These are phyloP conservation scores for Pseudopithomyces chartarum DNA, from an alignment of 2,329 filamentous ascomycete species.

Conservation along the genomic window DNA sequence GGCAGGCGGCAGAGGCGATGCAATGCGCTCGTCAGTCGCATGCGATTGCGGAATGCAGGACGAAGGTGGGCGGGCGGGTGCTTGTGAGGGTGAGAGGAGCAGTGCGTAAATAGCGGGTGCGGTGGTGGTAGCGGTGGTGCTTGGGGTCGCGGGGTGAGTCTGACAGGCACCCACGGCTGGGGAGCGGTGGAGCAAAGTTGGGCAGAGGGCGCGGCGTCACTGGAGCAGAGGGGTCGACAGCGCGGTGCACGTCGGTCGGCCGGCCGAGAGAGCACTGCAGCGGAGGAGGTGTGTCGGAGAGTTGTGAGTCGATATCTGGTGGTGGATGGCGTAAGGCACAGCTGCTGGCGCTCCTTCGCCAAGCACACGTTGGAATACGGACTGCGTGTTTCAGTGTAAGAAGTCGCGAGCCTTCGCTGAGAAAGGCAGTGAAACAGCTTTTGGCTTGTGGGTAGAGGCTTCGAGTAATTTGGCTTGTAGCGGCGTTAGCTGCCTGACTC, in stretches of 20 bases:
- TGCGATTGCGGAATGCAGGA: neutral
- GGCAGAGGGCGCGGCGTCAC: neutral
- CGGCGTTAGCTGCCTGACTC: neutral
- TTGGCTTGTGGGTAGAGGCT: neutral
- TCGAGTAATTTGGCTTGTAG: neutral
- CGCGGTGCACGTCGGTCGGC: neutral
- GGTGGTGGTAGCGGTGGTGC: neutral
- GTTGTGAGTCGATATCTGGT: neutral
- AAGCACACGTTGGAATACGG: conserved; percentile 2
- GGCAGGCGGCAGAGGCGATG: neutral
- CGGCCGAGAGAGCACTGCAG: neutral
- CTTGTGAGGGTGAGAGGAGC: neutral
- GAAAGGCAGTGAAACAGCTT: neutral
- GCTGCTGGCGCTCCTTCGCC: neutral
- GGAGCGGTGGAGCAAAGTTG: neutral
- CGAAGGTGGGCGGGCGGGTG: neutral
- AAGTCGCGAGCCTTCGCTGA: neutral
- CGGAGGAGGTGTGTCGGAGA: neutral
- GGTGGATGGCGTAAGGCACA: neutral
- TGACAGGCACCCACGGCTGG: neutral
- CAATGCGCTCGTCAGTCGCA: neutral
- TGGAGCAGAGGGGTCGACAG: neutral
- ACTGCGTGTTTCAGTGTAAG: conserved; percentile 2
- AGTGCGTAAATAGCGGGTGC: too few relatives aligned
- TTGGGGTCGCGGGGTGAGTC: neutral